Evolutionary conservation across 202 grass and related monocot species (phyloP).

Genomic region (Digitaria exilis): DNA sequence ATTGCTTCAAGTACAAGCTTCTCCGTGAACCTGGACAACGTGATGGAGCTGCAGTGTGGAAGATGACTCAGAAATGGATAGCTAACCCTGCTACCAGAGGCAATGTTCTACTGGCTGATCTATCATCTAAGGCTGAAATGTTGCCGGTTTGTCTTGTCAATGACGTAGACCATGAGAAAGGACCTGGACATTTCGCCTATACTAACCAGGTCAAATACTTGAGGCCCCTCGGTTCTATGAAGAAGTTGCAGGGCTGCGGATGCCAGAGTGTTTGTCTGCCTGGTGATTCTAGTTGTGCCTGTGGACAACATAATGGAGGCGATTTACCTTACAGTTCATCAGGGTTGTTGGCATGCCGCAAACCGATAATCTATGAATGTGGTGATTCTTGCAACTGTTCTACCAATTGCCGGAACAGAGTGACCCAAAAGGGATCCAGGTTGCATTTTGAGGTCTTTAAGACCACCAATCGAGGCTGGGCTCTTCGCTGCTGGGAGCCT

Average conservation of each 20-base stretch:
- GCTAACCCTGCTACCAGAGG: constrained; percentile 70
- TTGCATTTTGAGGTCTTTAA: constrained; percentile 92
- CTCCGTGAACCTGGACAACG: constrained; percentile 78
- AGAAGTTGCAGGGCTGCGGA: constrained; percentile 60
- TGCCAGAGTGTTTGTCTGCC: constrained; percentile 91
- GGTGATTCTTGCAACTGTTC: constrained; percentile 62
- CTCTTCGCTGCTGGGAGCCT: constrained; percentile 80
- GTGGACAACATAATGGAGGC: constrained; percentile 73
- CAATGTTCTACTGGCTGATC: constrained; percentile 68
- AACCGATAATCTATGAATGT: constrained; percentile 82
- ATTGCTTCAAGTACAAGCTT: constrained; percentile 93
- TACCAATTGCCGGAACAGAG: constrained; percentile 83
- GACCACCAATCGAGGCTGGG: constrained; percentile 75
- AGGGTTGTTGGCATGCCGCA: constrained; percentile 74
- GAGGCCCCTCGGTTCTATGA: constrained; percentile 57
- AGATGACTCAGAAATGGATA: constrained; percentile 82
- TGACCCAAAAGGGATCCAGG: constrained; percentile 72
- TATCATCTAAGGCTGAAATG: constrained; percentile 76
- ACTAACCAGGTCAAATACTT: constrained; percentile 58
- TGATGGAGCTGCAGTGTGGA: constrained; percentile 83
- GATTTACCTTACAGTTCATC: constrained; percentile 87
- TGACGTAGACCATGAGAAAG: constrained; percentile 82
- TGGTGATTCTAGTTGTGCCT: constrained; percentile 71
- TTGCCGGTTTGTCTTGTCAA: constrained; percentile 84
- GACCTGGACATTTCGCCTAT: constrained; percentile 82